Conservation (phyloP, 2,329 filamentous ascomycete species). For the Ilyonectria mors-panacis region DNA sequence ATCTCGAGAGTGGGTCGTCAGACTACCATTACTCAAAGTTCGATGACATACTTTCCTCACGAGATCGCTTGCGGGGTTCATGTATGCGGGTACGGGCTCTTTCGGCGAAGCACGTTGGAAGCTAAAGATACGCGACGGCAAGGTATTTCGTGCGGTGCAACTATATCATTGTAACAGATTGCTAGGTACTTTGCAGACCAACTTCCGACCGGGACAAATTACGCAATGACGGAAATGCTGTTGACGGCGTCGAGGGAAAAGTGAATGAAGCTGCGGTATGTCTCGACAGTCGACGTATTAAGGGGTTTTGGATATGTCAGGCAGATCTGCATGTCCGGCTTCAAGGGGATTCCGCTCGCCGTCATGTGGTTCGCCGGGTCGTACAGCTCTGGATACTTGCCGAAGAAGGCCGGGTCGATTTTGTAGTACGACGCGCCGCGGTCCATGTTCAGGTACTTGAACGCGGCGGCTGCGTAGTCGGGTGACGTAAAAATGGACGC, state of each 20-base stretch:
- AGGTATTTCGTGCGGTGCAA: background rate
- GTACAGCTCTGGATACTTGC: slow-evolving; percentile 51
- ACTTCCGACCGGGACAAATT: background rate
- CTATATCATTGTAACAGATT: background rate
- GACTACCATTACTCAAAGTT: slow-evolving; percentile 17
- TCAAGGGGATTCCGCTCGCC: slow-evolving; percentile 49
- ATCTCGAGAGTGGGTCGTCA: slow-evolving; percentile 11
- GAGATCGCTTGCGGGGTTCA: background rate
- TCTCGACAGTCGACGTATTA: slow-evolving; percentile 48
- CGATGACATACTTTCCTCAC: slow-evolving; percentile 17
- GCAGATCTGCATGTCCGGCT: slow-evolving; percentile 47
- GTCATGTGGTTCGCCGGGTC: slow-evolving; percentile 46
- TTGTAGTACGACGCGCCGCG: slow-evolving; percentile 51
- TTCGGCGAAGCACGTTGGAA: background rate
- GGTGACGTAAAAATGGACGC: slow-evolving; percentile 43
- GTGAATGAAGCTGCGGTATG: slow-evolving; percentile 52
- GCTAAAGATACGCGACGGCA: background rate
- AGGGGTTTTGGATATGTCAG: slow-evolving; percentile 51
- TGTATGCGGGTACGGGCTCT: background rate
- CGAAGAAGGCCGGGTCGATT: slow-evolving; percentile 52
- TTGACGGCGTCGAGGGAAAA: slow-evolving; percentile 49
- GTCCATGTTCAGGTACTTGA: slow-evolving; percentile 51
- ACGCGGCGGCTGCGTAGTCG: slow-evolving; percentile 44
- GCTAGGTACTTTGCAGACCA: background rate
- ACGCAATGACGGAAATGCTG: slow-evolving; percentile 32